phyloP scores from a whole-genome alignment of 305 asterid species.

The Euphrasia arctica region DNA sequence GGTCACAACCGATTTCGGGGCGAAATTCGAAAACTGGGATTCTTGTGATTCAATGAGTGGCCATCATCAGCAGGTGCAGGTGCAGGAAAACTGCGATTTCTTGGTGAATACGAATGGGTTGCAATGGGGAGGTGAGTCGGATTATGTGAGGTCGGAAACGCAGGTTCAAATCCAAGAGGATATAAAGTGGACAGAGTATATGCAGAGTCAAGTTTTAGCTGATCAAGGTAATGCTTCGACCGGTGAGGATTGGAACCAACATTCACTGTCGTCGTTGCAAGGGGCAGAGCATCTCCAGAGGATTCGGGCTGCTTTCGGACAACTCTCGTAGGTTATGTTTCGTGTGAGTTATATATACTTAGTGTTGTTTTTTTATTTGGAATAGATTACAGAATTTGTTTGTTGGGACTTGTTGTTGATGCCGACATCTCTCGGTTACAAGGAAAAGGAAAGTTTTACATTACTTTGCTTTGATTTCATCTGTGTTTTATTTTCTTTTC shows the following conservation, averaged over 20 bases:
- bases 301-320: conserved; percentile 1
- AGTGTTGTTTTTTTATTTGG: neutral
- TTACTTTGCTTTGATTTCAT: neutral
- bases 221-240: neutral
- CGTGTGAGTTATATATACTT: neutral
- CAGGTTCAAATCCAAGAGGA: neutral
- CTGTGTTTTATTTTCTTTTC: neutral
- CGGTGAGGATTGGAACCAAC: neutral
- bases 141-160: neutral
- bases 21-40: neutral
- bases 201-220: neutral
- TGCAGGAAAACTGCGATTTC: neutral
- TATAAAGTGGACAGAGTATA: neutral
- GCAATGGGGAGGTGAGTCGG: neutral
- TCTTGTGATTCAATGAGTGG: neutral
- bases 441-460: neutral
- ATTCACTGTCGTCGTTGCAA: neutral
- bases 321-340: neutral
- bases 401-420: neutral
- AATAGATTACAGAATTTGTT: neutral
- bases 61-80: neutral
- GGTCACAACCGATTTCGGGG: neutral
- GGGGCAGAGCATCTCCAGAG: neutral
- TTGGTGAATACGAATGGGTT: neutral
- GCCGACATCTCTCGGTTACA: neutral